Evolutionary conservation across 208 protist species (phyloP), one percentile per base, ranked within the genome.

Genomic region (Leishmania lainsoni): DNA sequence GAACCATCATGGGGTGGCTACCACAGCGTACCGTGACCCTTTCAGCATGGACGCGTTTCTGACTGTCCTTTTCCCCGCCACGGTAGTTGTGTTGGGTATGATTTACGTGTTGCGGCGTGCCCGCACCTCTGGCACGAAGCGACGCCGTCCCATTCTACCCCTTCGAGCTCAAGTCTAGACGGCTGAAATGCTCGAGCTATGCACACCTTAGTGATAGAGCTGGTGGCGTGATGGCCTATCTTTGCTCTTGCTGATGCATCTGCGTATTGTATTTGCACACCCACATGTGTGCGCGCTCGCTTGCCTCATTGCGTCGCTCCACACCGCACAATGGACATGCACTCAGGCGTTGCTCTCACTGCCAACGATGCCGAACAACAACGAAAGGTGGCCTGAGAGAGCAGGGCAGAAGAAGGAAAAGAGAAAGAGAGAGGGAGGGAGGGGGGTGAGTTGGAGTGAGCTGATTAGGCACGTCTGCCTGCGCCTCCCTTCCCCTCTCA

Each of bases 61-160:
- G 22, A 86, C 75, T 8, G 84, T 88, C 63, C 14, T 82, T 32
- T 58, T 86, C 8, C 81, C 88, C 39, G 78, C 89, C 14, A 63
- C 77, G 9, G 51, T 77, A 4, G 70, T 82, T 5, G 58, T 81
- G 29, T 58, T 80, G 8, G 83, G 81, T 32, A 76, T 86, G 79
- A 45, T 77, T 6, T 83, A 79, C 59, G 78, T 83, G 56, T 69
- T 88, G 48, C 66, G 83, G 0, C 72, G 82, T 66, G 63, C 48
- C 39, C 75, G 52, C 26, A 17, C 29, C 2, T 56, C 39, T 22
- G 58, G n/a, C 32, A 45, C 56, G 3, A 79, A 72, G 51, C 63
- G 66, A 58, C 79, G 75, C 6, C 83, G 66, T 16, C 9, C 71
- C 10, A 80, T 81, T 72, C 73, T 86, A 22, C 82, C 82, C 17